A percentile compares a stretch with the other conserved stretches of the same genome.
phyloP scores from a whole-genome alignment of 202 grass and related monocot genomes.

The Panicum hallii region DNA sequence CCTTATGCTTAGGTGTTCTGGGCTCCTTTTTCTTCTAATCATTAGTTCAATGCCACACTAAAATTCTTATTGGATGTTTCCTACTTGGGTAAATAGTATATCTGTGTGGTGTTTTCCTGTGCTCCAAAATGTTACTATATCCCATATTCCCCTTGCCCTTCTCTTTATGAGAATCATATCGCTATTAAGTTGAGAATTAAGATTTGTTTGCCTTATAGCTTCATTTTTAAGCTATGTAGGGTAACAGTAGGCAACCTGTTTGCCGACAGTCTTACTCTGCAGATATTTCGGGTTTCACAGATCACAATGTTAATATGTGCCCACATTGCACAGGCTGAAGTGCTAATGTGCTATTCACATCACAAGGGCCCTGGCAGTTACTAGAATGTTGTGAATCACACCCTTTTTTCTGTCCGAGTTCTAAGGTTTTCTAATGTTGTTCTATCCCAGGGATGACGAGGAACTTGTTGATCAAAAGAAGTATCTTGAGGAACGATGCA shows the following conservation, averaged over 20 bases:
- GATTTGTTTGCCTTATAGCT: not conserved
- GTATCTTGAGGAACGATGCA: constrained; percentile 71
- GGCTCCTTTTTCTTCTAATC: not conserved
- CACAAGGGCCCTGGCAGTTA: not conserved
- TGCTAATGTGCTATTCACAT: constrained; percentile 11
- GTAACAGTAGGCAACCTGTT: not conserved
- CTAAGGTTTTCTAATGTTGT: not conserved
- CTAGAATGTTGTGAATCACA: not conserved
- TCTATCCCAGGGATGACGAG: constrained; percentile 59
- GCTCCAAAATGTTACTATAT: not conserved
- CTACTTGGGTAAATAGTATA: constrained; percentile 11
- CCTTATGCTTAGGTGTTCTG: not conserved
- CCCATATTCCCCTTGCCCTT: not conserved
- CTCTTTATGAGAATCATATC: not conserved
- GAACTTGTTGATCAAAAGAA: constrained; percentile 70
- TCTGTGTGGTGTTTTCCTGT: not conserved
- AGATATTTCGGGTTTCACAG: not conserved
- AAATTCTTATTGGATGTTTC: not conserved
- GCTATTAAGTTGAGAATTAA: not conserved
- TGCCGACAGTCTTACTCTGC: not conserved
- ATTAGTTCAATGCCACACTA: not conserved
- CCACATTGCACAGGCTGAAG: not conserved
- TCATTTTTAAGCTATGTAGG: not conserved
- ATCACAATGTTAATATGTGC: not conserved
- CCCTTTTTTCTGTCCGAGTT: not conserved